Evolutionary conservation across 225 moss, liverwort and hornwort genomes (phyloP).

Genomic region (Lunularia cruciata): DNA sequence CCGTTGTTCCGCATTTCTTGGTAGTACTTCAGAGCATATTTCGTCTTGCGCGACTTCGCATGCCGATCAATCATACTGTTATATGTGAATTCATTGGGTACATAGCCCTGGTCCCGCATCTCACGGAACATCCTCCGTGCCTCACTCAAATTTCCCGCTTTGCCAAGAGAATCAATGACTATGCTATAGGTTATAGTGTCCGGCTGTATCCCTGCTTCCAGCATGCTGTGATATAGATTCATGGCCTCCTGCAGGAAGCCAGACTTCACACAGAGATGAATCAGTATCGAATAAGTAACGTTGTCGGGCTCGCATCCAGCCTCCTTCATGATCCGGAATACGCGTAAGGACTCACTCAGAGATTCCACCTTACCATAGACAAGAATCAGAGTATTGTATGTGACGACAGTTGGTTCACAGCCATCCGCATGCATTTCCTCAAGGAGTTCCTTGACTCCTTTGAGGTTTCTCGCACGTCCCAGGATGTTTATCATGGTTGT

Average conservation of each 20-base stretch:
- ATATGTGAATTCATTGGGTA: constrained; percentile 53
- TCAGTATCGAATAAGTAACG: constrained; percentile 46
- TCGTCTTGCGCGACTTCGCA: constrained; percentile 43
- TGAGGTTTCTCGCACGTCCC: constrained; percentile 42
- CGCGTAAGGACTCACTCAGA: constrained; percentile 39
- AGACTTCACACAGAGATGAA: constrained; percentile 46
- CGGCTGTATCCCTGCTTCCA: constrained; percentile 42
- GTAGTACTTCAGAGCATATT: constrained; percentile 37
- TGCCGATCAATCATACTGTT: constrained; percentile 46
- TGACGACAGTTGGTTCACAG: constrained; percentile 38
- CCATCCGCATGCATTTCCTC: constrained; percentile 43
- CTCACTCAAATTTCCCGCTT: constrained; percentile 39
- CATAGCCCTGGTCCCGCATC: constrained; percentile 44
- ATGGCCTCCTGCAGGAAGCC: constrained; percentile 41
- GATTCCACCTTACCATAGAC: constrained; percentile 49
- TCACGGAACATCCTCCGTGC: constrained; percentile 46
- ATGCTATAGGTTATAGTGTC: constrained; percentile 52
- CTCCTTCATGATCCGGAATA: constrained; percentile 50
- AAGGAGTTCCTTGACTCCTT: constrained; percentile 40
- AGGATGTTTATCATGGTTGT: constrained; percentile 48
- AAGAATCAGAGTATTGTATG: constrained; percentile 49
- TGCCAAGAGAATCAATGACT: constrained; percentile 48
- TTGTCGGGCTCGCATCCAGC: constrained; percentile 45
- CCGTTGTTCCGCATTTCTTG: constrained; percentile 38
- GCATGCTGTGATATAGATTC: constrained; percentile 41